Percentiles rank a stretch among this genome's conserved stretches.
phyloP scores from a whole-genome alignment of 331 rosid species.

The Ulmus americana region DNA sequence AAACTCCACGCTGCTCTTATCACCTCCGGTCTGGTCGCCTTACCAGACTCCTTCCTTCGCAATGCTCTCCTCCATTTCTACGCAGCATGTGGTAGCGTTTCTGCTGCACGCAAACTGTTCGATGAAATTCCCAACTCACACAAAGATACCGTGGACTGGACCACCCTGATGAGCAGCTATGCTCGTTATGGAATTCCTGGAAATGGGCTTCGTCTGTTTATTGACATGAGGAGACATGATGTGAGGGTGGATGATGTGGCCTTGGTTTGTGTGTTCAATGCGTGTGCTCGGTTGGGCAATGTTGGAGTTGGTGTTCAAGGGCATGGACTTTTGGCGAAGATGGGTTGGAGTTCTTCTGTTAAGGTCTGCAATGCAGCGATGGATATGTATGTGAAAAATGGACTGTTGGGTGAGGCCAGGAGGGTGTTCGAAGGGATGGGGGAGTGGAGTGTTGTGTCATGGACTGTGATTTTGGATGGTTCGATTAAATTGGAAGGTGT shows the following conservation, averaged over 20 bases:
- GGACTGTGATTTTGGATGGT: slow-evolving; percentile 69
- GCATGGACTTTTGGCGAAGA: slow-evolving; percentile 39
- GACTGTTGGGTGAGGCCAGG: slow-evolving; percentile 39
- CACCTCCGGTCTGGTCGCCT: slow-evolving; percentile 38
- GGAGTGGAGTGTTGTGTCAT: slow-evolving; percentile 53
- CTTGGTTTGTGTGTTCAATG: slow-evolving; percentile 37
- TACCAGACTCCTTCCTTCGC: slow-evolving; percentile 43
- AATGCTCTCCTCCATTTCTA: slow-evolving; percentile 57
- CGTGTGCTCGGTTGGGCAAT: slow-evolving; percentile 43
- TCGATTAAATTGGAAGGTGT: slow-evolving; percentile 54
- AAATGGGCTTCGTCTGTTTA: slow-evolving; percentile 35
- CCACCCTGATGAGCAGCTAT: slow-evolving; percentile 46
- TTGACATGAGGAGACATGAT: slow-evolving; percentile 37
- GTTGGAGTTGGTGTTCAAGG: slow-evolving; percentile 32
- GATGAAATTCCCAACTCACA: slow-evolving; percentile 53
- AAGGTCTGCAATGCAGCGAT: slow-evolving; percentile 52
- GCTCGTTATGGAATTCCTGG: slow-evolving; percentile 27
- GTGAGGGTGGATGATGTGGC: slow-evolving; percentile 42
- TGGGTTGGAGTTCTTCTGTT: slow-evolving; percentile 33
- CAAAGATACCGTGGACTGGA: slow-evolving; percentile 65
- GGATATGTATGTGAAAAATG: slow-evolving; percentile 69
- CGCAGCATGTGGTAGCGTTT: slow-evolving; percentile 7
- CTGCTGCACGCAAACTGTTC: slow-evolving; percentile 40
- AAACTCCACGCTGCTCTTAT: slow-evolving; percentile 54
- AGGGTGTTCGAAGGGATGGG: slow-evolving; percentile 49